These are phyloP conservation scores for Geotrichum siamense DNA, from an alignment of 1,139 yeast species.

Conservation along the genomic window DNA sequence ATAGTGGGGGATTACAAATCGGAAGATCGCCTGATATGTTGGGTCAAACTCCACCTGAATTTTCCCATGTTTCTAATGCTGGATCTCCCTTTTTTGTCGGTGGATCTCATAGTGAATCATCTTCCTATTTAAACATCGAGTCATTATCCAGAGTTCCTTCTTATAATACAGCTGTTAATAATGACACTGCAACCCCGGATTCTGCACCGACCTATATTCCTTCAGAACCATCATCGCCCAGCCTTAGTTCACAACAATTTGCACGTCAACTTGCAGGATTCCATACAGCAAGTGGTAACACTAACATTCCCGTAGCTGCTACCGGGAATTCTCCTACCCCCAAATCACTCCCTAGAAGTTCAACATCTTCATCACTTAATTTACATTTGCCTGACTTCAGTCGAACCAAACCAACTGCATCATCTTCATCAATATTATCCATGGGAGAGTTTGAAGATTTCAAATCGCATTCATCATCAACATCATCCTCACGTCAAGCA, in stretches of 20 bases:
- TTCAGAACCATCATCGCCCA: constrained; percentile 1
- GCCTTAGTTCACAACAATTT: neutral
- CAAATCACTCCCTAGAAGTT: constrained; percentile 1
- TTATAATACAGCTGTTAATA: constrained; percentile 56
- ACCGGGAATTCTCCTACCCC: too few species aligned
- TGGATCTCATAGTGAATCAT: too few species aligned
- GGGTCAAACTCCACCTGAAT: constrained; percentile 9
- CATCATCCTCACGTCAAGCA: too few species aligned
- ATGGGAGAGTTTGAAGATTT: too few species aligned
- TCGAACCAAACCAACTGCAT: too few species aligned
- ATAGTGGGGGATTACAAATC: neutral
- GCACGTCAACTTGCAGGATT: neutral
- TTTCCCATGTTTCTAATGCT: constrained; percentile 8
- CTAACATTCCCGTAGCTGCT: too few species aligned
- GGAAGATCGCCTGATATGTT: neutral
- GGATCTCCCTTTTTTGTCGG: constrained; percentile 4
- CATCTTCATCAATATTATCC: too few species aligned
- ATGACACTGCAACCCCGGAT: constrained; percentile 22
- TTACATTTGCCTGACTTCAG: too few species aligned
- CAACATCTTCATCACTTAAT: neutral
- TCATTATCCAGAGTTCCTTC: constrained; percentile 69
- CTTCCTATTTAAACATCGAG: constrained; percentile 31
- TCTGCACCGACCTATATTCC: constrained; percentile 10
- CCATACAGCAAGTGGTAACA: neutral
- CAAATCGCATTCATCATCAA: too few species aligned